These are phyloP conservation scores for Orbilia brochopaga DNA, from an alignment of 2,329 filamentous ascomycete genomes.

Conservation along the genomic window DNA sequence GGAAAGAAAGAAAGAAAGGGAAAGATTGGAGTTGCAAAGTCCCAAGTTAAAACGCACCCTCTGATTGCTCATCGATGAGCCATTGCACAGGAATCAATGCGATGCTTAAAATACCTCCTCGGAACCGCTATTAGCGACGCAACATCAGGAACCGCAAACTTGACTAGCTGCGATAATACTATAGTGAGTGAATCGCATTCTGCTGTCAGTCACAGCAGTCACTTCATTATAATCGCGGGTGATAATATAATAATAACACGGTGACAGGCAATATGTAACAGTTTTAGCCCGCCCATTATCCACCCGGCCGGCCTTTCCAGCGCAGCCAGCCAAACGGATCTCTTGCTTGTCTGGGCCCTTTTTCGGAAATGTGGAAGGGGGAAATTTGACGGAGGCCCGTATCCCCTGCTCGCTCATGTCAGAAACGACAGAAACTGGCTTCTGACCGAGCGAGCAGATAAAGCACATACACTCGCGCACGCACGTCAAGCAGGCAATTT, in stretches of 20 bases:
- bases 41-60: too few species aligned
- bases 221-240: background rate
- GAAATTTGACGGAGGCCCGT: slow-evolving; percentile 46
- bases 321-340: slow-evolving; percentile 10
- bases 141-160: background rate
- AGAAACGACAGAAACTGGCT: slow-evolving; percentile 43
- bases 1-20: too few species aligned
- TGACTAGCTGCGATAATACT: background rate
- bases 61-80: slow-evolving; percentile 3
- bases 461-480: slow-evolving; percentile 22
- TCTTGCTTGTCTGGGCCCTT: slow-evolving; percentile 42
- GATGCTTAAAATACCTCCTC: background rate
- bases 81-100: background rate
- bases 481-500: slow-evolving; percentile 11
- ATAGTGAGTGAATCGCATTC: background rate
- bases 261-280: background rate
- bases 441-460: slow-evolving; percentile 41
- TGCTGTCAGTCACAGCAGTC: too few species aligned
- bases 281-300: slow-evolving; percentile 3
- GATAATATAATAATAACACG: background rate
- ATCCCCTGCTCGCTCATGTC: slow-evolving; percentile 44
- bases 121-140: background rate
- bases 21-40: too few species aligned
- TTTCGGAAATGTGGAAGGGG: slow-evolving; percentile 51
- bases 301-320: too few species aligned